Evolutionary conservation across 179 eudicot genomes (phyloP), one percentile per base, ranked within the genome.

Genomic region (Patellifolia procumbens): DNA sequence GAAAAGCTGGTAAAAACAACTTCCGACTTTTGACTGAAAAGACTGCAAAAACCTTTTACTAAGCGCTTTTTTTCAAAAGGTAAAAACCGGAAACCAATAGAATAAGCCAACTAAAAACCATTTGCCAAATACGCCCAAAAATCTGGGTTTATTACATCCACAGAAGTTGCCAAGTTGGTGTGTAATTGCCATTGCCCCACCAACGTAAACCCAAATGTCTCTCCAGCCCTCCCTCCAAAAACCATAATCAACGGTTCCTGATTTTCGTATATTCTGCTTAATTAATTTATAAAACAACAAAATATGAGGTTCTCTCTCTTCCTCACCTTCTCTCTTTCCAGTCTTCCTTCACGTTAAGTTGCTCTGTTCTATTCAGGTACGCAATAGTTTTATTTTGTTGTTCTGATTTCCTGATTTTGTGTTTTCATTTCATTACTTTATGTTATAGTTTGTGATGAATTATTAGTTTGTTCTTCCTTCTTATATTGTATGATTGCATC

Each of bases 231-330:
- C 32, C 34, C 32, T 24, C 63, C 26, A 39, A 39, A 39, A 15
- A n/a, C 63, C 32, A 34, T 2, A 22, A 66, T 76, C 66, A 76
- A 66, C 73, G 73, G 78, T 76, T 9, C 0, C 20, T 42, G 39
- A 28, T 29, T 53, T 67, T 66, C 5, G 53, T 66, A 2, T 4
- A 58, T 28, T 28, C 63, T n/a, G n/a, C n/a, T n/a, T n/a, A n/a
- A 58, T 39, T 16, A n/a, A 51, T 55, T 37, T 22, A 29, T 2
- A 42, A 68, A 42, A 35, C 1, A 20, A 32, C 24, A 56, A 20
- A 62, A 62, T 28, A 37, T 78, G 76, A 72, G 81, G 76, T 55
- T 72, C 76, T 72, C 81, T 39, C 32, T 58, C 19, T 51, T 10
- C 35, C 53, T 70, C 13, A 49, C 31, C 55, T 28, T 19, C n/a